Base-by-base conservation (phyloP, 768 basidiomycete genomes). In the Tephrocybe rancida region DNA sequence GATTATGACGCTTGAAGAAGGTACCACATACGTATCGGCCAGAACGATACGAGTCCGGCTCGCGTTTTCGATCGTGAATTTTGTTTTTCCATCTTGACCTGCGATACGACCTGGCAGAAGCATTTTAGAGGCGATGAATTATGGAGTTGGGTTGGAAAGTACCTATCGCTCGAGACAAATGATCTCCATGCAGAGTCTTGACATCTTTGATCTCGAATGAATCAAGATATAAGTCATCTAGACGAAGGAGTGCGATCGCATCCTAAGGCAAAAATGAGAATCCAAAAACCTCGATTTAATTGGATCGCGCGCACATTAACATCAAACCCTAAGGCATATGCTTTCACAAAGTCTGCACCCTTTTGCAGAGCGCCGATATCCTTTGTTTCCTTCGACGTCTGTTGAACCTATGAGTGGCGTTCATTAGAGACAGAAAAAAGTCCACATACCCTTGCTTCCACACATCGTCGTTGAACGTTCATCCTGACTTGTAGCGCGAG, bases 131-230 rank as follows among this genome's bases (percentile, higher is more conserved):
- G 45, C 32, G 47, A 38, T 11, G 30, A 18, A 45, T 21, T 14
- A 42, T 37, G 9, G 24, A 44, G 21, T 30, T 52, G 39, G 21
- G 16, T 6, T 4, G 41, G 2, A 4, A 62, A 75, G 37, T 56
- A 85, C 94, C 97, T 56, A 99, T 98, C 9, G 97, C 97, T 59
- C 97, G 90, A n/a, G 95, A 93, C 8, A 99, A 78, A 70, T 99
- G 97, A 64, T 99, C 97, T 1, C 97, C 97, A 55, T 97, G 95
- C 6, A 99, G 80, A 0, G 93, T 96, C 75, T 99, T 99, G 48
- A 98, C 95, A 61, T 99, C 97, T 70, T 98, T 98, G 70, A 99
- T 96, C 71, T 99, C 97, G 64, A 97, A 97, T 2, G 95, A 95
- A 64, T 98, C 97, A 42, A 99, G 88, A 69, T 98, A 99, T 13